These are phyloP conservation scores for Castanospermum australe DNA, from an alignment of 306 rosid species.

Conservation along the genomic window DNA sequence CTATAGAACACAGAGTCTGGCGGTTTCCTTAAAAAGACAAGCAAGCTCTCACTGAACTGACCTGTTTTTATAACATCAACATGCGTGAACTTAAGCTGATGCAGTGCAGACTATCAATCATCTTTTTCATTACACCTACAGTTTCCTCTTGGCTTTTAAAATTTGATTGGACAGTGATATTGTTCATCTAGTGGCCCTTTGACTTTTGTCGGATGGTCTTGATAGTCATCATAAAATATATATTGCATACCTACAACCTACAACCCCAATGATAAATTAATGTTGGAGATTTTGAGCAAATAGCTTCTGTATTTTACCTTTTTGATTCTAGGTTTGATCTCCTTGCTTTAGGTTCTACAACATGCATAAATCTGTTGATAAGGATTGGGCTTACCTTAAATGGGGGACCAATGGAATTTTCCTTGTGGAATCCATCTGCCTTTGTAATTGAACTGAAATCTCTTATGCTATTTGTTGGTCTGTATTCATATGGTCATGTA, in stretches of 20 bases:
- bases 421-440: slow-evolving; percentile 6
- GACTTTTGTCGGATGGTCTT: neutral
- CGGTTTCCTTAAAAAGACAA: neutral
- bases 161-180: neutral
- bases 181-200: neutral
- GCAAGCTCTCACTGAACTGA: neutral
- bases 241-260: neutral
- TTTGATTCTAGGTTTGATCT: neutral
- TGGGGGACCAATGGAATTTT: neutral
- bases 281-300: neutral
- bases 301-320: slow-evolving; percentile 3
- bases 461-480: slow-evolving; percentile 12
- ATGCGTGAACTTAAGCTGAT: slow-evolving; percentile 13
- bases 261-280: neutral
- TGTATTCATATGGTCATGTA: neutral
- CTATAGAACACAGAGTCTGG: neutral
- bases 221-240: slow-evolving; percentile 11
- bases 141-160: neutral
- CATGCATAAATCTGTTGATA: slow-evolving; percentile 8
- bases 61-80: slow-evolving; percentile 4
- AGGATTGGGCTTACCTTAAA: neutral
- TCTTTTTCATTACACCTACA: neutral
- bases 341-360: slow-evolving; percentile 15
- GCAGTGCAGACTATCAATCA: neutral
- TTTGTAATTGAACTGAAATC: slow-evolving; percentile 21